Conservation (phyloP, 805 yeast species). For the Saturnispora ahearnii region DNA sequence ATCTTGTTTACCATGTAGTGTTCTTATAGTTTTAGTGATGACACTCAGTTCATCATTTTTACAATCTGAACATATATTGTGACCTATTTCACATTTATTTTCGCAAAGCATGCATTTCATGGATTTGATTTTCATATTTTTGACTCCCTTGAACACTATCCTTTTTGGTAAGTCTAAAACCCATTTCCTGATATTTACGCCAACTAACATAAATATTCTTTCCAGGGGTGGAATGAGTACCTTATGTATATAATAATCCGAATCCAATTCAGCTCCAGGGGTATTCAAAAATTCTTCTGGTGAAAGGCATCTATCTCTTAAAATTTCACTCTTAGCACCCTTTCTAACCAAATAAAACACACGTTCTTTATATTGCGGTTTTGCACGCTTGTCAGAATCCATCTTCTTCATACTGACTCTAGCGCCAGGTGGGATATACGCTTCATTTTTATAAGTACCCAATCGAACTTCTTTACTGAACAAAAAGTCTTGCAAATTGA, state of each 20-base stretch:
- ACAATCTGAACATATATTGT: slow-evolving; percentile 30
- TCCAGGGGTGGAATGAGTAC: slow-evolving; percentile 86
- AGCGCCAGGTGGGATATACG: slow-evolving; percentile 86
- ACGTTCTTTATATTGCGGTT: slow-evolving; percentile 82
- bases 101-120: slow-evolving; percentile 26
- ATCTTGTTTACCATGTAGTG: slow-evolving; percentile 21
- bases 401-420: slow-evolving; percentile 57
- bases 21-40: slow-evolving; percentile 25
- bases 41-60: slow-evolving; percentile 29
- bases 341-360: slow-evolving; percentile 77
- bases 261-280: slow-evolving; percentile 45
- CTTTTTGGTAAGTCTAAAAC: slow-evolving; percentile 53
- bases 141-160: slow-evolving; percentile 11
- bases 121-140: slow-evolving; percentile 18
- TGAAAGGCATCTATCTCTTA: slow-evolving; percentile 70
- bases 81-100: slow-evolving; percentile 6
- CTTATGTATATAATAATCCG: slow-evolving; percentile 76
- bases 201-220: slow-evolving; percentile 70
- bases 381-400: slow-evolving; percentile 58
- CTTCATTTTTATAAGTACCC: slow-evolving; percentile 70
- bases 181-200: slow-evolving; percentile 77
- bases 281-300: slow-evolving; percentile 61
- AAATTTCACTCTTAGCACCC: slow-evolving; percentile 42
- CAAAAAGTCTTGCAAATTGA: slow-evolving; percentile 74
- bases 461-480: slow-evolving; percentile 85